Evolutionary conservation across 2,329 filamentous ascomycete species (phyloP).

Genomic region (Chalaropsis thielavioides): DNA sequence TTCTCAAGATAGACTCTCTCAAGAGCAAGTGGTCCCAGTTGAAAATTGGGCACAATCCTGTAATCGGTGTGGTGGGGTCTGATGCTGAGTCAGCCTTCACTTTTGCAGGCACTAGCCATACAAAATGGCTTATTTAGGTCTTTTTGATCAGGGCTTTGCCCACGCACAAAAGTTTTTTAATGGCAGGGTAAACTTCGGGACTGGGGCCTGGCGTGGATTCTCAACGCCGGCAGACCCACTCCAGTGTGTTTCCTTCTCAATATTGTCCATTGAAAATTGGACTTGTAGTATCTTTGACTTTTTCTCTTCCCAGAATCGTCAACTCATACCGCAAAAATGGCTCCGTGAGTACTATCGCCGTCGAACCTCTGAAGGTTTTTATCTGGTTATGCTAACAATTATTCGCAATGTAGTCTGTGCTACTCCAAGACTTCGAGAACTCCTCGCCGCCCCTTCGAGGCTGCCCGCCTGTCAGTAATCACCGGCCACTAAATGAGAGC

Average conservation of each 20-base stretch:
- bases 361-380: neutral
- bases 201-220: neutral
- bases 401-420: conserved; percentile 25
- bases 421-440: conserved; percentile 99
- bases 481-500: conserved; percentile 96
- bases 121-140: conserved; percentile 10
- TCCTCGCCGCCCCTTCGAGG: conserved; percentile 96
- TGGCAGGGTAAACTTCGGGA: conserved; percentile 15
- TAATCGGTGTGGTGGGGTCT: conserved; percentile 17
- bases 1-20: conserved; percentile 18
- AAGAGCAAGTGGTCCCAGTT: conserved; percentile 12
- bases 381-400: conserved; percentile 18
- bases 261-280: conserved; percentile 13
- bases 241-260: neutral
- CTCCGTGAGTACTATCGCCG: conserved; percentile 26
- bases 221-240: neutral
- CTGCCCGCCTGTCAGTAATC: conserved; percentile 96
- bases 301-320: conserved; percentile 19
- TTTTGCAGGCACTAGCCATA: conserved; percentile 7
- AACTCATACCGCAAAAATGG: conserved; percentile 28
- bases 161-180: conserved; percentile 15
- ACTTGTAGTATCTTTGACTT: conserved; percentile 17
- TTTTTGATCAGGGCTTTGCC: conserved; percentile 17
- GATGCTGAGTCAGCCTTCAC: conserved; percentile 7
- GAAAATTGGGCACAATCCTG: conserved; percentile 17